A percentile compares a stretch with the other conserved stretches of the same genome.
phyloP scores from a whole-genome alignment of 2,329 filamentous ascomycete genomes.

The Macrophomina pseudophaseolina region DNA sequence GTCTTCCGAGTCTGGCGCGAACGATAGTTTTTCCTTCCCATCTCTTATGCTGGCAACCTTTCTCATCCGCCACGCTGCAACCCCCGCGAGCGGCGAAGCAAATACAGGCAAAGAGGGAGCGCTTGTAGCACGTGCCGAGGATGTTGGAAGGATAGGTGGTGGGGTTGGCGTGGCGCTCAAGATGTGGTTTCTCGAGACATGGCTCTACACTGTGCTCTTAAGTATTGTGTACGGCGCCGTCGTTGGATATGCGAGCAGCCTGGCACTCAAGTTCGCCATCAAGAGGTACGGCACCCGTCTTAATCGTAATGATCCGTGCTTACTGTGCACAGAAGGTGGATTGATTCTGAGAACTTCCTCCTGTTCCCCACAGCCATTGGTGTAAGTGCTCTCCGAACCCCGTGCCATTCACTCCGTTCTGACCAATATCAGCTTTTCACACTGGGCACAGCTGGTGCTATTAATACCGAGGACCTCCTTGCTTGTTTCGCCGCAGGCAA shows the following conservation, averaged over 20 bases:
- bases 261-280: slow-evolving; percentile 50
- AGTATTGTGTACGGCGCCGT: slow-evolving; percentile 59
- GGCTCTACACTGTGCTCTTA: slow-evolving; percentile 64
- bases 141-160: neutral
- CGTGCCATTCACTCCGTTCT: neutral
- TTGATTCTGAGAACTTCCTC: neutral
- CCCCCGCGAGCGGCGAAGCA: slow-evolving; percentile 43
- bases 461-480: slow-evolving; percentile 65
- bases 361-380: neutral
- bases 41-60: slow-evolving; percentile 65
- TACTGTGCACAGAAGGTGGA: neutral
- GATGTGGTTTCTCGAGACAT: slow-evolving; percentile 65
- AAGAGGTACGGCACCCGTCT: slow-evolving; percentile 38
- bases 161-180: slow-evolving; percentile 59
- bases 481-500: slow-evolving; percentile 66
- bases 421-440: slow-evolving; percentile 56
- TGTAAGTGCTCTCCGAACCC: neutral
- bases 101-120: slow-evolving; percentile 55
- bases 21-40: slow-evolving; percentile 67
- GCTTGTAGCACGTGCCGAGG: neutral
- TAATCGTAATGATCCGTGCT: neutral
- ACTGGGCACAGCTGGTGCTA: slow-evolving; percentile 61
- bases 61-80: slow-evolving; percentile 60
- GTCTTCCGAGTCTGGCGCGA: slow-evolving; percentile 65
- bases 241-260: slow-evolving; percentile 56